These are phyloP conservation scores for Eucalyptus sp. DNA, from an alignment of 345 rosid species.

Conservation along the genomic window DNA sequence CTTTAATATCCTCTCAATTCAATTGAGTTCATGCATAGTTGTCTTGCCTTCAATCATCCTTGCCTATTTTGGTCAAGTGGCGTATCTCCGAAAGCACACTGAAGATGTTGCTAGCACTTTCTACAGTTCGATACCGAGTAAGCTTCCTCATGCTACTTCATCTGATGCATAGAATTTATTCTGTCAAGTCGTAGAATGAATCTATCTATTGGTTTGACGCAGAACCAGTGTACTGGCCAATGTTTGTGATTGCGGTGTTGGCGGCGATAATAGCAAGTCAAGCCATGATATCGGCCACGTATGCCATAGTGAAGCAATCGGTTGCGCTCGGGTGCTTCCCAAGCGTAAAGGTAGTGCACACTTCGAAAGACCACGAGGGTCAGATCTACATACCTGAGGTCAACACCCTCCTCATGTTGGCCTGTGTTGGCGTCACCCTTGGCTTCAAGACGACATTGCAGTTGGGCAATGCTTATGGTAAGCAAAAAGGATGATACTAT, in stretches of 20 bases:
- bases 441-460: slow-evolving; percentile 11
- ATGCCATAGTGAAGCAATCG: slow-evolving; percentile 18
- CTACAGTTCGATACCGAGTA: slow-evolving; percentile 15
- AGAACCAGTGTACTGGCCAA: slow-evolving; percentile 20
- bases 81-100: slow-evolving; percentile 4
- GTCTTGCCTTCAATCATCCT: slow-evolving; percentile 16
- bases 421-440: slow-evolving; percentile 17
- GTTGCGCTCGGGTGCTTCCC: slow-evolving; percentile 16
- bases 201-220: neutral
- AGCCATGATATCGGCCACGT: slow-evolving; percentile 14
- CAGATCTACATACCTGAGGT: slow-evolving; percentile 22
- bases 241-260: slow-evolving; percentile 8
- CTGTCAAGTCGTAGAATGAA: neutral
- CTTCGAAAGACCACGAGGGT: slow-evolving; percentile 8
- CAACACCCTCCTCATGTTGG: slow-evolving; percentile 16
- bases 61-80: slow-evolving; percentile 16
- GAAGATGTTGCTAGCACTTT: neutral
- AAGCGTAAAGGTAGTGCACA: slow-evolving; percentile 12
- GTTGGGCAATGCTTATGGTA: slow-evolving; percentile 27
- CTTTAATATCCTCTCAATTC: slow-evolving; percentile 14
- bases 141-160: neutral
- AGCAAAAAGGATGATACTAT: neutral
- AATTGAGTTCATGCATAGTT: slow-evolving; percentile 5
- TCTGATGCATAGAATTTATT: neutral
- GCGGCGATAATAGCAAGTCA: slow-evolving; percentile 24